These are phyloP conservation scores for Rhizoclosmatium globosum DNA, from an alignment of 192 early-diverging fungal genomes.

Conservation along the genomic window DNA sequence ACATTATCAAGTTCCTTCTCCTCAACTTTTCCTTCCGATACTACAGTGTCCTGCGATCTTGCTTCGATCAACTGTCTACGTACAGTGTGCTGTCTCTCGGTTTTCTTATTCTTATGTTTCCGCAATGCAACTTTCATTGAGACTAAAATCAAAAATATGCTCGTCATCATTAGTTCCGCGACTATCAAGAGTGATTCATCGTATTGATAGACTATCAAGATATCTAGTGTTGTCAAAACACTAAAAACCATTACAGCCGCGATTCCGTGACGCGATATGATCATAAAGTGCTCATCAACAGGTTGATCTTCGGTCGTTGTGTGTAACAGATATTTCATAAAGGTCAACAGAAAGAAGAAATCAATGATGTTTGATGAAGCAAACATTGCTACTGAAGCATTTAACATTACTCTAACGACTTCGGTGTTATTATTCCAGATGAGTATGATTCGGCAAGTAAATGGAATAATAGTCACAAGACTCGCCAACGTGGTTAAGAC, in stretches of 20 bases:
- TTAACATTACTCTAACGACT: neutral
- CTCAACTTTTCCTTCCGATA: too few relatives aligned
- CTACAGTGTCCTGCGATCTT: too few relatives aligned
- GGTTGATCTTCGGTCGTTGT: neutral
- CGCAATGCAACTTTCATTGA: neutral
- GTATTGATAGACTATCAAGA: neutral
- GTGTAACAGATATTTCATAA: neutral
- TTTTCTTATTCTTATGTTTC: too few relatives aligned
- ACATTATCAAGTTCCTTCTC: too few relatives aligned
- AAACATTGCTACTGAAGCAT: neutral
- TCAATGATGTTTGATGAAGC: neutral
- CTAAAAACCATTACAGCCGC: neutral
- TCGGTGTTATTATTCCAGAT: neutral
- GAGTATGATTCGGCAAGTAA: neutral
- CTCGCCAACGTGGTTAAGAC: neutral
- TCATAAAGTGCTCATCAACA: neutral
- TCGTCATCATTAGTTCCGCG: neutral
- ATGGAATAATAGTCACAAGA: neutral
- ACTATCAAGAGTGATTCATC: neutral
- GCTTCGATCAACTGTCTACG: too few relatives aligned
- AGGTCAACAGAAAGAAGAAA: neutral
- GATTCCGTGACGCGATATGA: neutral
- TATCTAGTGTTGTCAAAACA: neutral
- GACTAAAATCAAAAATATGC: neutral
- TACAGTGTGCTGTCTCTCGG: too few relatives aligned